A percentile compares a stretch with the other conserved stretches of the same genome.
Conservation (phyloP, 305 asterid species). For the Fraxinus sp. region DNA sequence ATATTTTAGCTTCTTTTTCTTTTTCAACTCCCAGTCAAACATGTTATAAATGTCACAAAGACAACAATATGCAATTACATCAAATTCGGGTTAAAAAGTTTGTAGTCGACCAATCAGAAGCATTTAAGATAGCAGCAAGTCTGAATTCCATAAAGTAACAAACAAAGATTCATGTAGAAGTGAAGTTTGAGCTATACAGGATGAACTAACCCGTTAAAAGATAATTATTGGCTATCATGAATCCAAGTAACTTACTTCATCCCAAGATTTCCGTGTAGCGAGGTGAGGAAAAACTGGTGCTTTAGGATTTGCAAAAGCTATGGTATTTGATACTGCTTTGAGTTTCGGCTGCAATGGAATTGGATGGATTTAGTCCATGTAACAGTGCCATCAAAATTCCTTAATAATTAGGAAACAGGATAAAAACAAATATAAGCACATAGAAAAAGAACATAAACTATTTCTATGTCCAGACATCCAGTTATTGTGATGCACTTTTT, state of each 20-base stretch:
- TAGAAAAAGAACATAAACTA: not conserved
- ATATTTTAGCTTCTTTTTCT: not conserved
- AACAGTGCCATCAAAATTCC: not conserved
- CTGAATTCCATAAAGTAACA: not conserved
- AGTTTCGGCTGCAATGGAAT: conserved; percentile 35
- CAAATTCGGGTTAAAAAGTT: no score
- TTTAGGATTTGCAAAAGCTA: conserved; percentile 42
- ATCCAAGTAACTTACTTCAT: conserved; percentile 32
- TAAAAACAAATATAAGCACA: not conserved
- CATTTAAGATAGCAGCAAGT: not conserved
- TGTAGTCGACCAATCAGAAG: not conserved
- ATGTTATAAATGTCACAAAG: not conserved
- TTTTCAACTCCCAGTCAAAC: not conserved
- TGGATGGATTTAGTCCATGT: not conserved
- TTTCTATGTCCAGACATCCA: not conserved
- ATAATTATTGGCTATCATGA: not conserved
- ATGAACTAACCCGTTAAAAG: not conserved
- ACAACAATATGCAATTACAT: not conserved
- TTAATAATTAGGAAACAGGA: not conserved
- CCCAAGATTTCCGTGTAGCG: conserved; percentile 49
- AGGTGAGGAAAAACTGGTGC: conserved; percentile 47
- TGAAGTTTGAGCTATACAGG: not conserved
- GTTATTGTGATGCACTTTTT: not conserved
- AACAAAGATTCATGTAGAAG: not conserved
- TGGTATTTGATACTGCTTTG: conserved; percentile 34